Conservation (phyloP, 441 rosid species). For the Erodium texanum region DNA sequence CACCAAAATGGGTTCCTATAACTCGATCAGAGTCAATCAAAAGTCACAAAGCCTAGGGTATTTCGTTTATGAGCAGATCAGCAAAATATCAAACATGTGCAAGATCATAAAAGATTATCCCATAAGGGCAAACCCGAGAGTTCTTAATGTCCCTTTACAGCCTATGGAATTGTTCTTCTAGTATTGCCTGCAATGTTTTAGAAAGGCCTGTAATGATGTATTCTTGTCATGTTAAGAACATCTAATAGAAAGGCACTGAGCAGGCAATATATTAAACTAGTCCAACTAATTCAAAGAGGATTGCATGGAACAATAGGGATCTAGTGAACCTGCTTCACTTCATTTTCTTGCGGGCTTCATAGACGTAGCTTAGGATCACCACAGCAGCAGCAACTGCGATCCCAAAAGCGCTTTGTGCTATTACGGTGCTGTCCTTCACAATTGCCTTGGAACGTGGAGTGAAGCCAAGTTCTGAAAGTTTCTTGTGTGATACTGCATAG, state of each 20-base stretch:
- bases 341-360: conserved; percentile 60
- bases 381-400: conserved; percentile 74
- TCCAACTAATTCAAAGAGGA: no score
- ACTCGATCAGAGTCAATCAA: no score
- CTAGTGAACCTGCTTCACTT: conserved; percentile 27
- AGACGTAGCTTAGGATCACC: conserved; percentile 64
- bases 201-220: no score
- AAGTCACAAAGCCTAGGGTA: no score
- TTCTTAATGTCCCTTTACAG: background rate
- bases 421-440: conserved; percentile 37
- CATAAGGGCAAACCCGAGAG: background rate
- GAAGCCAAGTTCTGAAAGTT: conserved; percentile 85
- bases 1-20: no score
- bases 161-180: no score
- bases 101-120: background rate
- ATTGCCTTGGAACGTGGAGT: conserved; percentile 31
- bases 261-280: no score
- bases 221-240: no score
- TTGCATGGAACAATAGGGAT: no score
- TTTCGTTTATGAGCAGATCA: background rate
- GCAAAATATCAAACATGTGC: background rate
- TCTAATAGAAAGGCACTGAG: no score
- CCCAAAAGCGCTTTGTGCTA: conserved; percentile 74
- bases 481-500: conserved; percentile 15
- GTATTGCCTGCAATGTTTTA: no score